Percentiles rank a stretch among this genome's conserved stretches.
These are phyloP conservation scores for Dendrothele bispora DNA, from an alignment of 768 basidiomycete species.

Conservation along the genomic window DNA sequence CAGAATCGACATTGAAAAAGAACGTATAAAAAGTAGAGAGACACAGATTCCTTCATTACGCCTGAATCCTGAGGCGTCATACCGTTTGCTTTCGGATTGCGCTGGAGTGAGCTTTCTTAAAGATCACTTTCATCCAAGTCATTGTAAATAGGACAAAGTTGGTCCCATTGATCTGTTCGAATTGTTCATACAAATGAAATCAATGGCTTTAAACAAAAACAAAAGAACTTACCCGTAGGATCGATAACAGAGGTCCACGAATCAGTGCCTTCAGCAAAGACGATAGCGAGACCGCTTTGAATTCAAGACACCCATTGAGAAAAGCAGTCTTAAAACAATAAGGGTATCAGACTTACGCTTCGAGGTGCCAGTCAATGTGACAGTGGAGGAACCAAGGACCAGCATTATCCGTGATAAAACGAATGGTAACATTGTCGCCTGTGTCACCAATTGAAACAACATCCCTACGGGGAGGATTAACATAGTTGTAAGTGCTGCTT, in stretches of 20 bases:
- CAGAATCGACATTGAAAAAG: too few species aligned
- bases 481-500: conserved; percentile 33
- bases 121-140: too few species aligned
- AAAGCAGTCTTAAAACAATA: not conserved
- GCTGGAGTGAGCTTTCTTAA: too few species aligned
- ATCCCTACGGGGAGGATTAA: conserved; percentile 56
- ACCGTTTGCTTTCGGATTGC: too few species aligned
- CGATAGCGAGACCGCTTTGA: conserved; percentile 7
- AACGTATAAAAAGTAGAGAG: too few species aligned
- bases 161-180: conserved; percentile 11
- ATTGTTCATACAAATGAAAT: not conserved
- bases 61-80: too few species aligned
- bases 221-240: not conserved
- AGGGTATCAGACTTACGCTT: conserved; percentile 18
- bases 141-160: conserved; percentile 22
- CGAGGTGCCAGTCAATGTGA: conserved; percentile 38
- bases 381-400: conserved; percentile 60
- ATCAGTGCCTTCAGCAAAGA: conserved; percentile 16
- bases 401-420: conserved; percentile 66
- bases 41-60: too few species aligned
- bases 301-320: not conserved
- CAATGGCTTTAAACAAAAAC: not conserved
- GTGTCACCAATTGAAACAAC: conserved; percentile 40
- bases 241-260: not conserved
- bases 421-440: conserved; percentile 50